Conservation (phyloP, 2,329 filamentous ascomycete genomes). For the Escovopsis sp. region DNA sequence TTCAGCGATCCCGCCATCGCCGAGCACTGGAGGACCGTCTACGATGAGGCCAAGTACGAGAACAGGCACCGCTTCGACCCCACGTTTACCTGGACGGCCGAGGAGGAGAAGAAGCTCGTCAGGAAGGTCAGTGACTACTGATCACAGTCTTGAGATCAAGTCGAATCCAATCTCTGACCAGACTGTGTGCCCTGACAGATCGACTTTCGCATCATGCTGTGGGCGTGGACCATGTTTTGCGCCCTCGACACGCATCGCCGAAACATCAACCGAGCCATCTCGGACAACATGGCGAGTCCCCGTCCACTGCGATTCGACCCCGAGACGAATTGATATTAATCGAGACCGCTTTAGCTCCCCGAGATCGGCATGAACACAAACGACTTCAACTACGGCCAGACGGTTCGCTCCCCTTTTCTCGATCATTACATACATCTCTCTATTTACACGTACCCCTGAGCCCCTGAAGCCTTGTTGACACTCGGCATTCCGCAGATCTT, state of each 20-base stretch:
- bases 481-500: constrained; percentile 20
- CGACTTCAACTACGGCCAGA: constrained; percentile 33
- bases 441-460: background rate
- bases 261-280: constrained; percentile 20
- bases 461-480: background rate
- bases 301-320: no score
- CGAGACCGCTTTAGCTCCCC: constrained; percentile 26
- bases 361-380: constrained; percentile 18
- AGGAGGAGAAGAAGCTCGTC: constrained; percentile 41
- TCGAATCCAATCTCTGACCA: no score
- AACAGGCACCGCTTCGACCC: constrained; percentile 47
- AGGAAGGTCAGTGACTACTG: constrained; percentile 25
- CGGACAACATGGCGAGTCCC: constrained; percentile 23
- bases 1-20: constrained; percentile 38
- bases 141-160: constrained; percentile 28
- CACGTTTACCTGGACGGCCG: constrained; percentile 36
- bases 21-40: constrained; percentile 37
- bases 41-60: constrained; percentile 43
- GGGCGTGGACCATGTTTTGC: constrained; percentile 38
- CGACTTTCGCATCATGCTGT: constrained; percentile 22
- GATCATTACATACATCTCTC: constrained; percentile 5
- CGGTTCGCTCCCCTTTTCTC: constrained; percentile 7
- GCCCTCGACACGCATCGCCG: constrained; percentile 29
- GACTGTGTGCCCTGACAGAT: constrained; percentile 6
- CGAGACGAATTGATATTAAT: no score